These are phyloP conservation scores for Russula olivacea DNA, from an alignment of 768 basidiomycete species.

Conservation along the genomic window DNA sequence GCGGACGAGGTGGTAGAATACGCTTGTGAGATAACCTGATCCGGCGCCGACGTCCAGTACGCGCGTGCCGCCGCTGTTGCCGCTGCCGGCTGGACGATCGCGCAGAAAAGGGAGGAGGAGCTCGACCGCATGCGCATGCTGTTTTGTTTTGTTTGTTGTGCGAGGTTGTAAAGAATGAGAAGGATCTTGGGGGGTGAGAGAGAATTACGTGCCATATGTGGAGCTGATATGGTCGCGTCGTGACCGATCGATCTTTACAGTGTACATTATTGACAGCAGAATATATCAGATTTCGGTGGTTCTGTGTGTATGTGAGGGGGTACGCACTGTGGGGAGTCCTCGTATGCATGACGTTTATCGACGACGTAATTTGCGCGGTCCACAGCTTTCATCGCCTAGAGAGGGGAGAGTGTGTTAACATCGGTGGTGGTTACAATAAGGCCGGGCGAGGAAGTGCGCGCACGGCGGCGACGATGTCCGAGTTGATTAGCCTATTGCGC, in stretches of 20 bases:
- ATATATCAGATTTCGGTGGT: too few relatives aligned
- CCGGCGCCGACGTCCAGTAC: slow-evolving; percentile 91
- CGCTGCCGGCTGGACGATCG: slow-evolving; percentile 34
- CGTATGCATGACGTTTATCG: slow-evolving; percentile 37
- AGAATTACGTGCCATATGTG: slow-evolving; percentile 43
- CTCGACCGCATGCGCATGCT: slow-evolving; percentile 85
- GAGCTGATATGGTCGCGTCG: slow-evolving; percentile 91
- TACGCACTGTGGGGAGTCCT: slow-evolving; percentile 45
- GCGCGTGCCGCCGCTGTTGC: slow-evolving; percentile 32
- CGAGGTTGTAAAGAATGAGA: not conserved
- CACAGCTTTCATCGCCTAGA: slow-evolving; percentile 42
- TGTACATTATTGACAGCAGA: not conserved
- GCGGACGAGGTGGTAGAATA: slow-evolving; percentile 66
- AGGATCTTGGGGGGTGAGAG: not conserved
- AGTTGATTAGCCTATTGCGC: slow-evolving; percentile 47
- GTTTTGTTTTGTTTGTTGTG: too few relatives aligned
- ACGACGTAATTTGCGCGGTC: slow-evolving; percentile 45
- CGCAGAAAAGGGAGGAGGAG: slow-evolving; percentile 66
- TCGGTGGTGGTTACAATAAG: not conserved
- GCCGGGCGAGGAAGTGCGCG: slow-evolving; percentile 23
- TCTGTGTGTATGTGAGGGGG: not conserved
- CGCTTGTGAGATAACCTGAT: slow-evolving; percentile 80
- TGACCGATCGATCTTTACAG: slow-evolving; percentile 61
- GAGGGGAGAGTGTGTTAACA: not conserved
- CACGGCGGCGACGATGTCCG: slow-evolving; percentile 52